Base-by-base conservation (phyloP, 768 basidiomycete species). In the Russula sp. region DNA sequence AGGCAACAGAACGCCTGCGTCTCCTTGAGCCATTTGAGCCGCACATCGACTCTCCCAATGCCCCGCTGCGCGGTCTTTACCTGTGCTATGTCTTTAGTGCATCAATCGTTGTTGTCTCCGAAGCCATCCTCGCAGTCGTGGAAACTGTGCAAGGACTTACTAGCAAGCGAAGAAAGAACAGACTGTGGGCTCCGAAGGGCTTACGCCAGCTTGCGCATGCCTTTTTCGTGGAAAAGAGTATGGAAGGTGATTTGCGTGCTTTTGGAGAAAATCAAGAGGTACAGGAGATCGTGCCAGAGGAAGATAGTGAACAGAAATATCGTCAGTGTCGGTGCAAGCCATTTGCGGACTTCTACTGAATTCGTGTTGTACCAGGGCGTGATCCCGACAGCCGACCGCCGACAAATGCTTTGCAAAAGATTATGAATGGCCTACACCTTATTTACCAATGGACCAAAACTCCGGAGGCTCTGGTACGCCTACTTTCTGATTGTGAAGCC, bases 351-450 rank as follows among this genome's bases (percentile, higher is more conserved):
- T 13, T 48, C 35, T 22, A 51, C 47, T 27, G 27, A 59, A 65
- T 52, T 22, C n/a, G 32, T 35, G 6, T 34, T 49, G 50, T 1
- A 10, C 3, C 58, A 78, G 79, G 70, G 45, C 71, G 64, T 22
- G 78, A 82, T 58, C 80, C 81, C 1, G 83, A 84, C 59, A 81
- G 81, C 49, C 71, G 73, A 16, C 78, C 78, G 8, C 80, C 82
- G 6, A 70, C 71, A 14, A 82, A 80, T 59, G 66, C 66, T 0
- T 22, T 78, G 22, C 82, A 84, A 68, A 70, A 70, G 45, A 57
- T 78, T 4, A 76, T 77, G 65, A 69, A 77, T 55, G 39, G 53
- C 2, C 5, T 82, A 2, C 75, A 78, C 57, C 27, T 42, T 2
- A 13, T 73, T 14, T 78, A 77, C 67, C 68, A 73, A 20, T 82